Percentiles rank a stretch among this genome's conserved stretches.
These are phyloP conservation scores for Myxozyma vanderwaltii DNA, from an alignment of 805 yeast species.

Conservation along the genomic window DNA sequence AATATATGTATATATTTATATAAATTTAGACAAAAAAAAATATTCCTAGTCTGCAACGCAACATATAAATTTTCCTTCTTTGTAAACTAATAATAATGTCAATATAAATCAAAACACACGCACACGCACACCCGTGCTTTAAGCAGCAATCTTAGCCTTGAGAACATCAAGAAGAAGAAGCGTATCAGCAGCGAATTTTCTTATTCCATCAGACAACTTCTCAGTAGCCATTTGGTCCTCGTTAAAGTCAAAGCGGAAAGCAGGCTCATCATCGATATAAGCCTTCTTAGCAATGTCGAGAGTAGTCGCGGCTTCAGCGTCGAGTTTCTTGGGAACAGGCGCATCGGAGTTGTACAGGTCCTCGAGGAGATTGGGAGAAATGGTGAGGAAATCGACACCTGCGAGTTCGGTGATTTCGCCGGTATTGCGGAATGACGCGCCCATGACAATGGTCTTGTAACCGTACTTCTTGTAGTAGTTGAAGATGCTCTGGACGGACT, in stretches of 20 bases:
- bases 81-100: too few relatives aligned
- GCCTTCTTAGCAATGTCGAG: slow-evolving; percentile 68
- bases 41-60: too few relatives aligned
- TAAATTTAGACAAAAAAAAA: too few relatives aligned
- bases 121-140: too few relatives aligned
- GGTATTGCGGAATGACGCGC: slow-evolving; percentile 98
- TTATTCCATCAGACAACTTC: slow-evolving; percentile 96
- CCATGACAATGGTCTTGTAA: slow-evolving; percentile 98
- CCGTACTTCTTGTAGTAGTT: slow-evolving; percentile 97
- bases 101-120: too few relatives aligned
- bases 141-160: slow-evolving; percentile 31
- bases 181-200: slow-evolving; percentile 94
- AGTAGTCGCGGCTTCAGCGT: slow-evolving; percentile 61
- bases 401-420: slow-evolving; percentile 96
- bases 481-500: slow-evolving; percentile 83
- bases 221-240: slow-evolving; percentile 99
- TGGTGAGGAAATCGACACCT: slow-evolving; percentile 95
- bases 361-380: slow-evolving; percentile 89
- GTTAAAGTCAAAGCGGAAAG: slow-evolving; percentile 86
- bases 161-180: slow-evolving; percentile 54
- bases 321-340: slow-evolving; percentile 78
- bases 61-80: too few relatives aligned
- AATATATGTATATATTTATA: too few relatives aligned
- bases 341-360: slow-evolving; percentile 77
- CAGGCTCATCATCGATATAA: slow-evolving; percentile 80